Evolutionary conservation across 805 yeast species (phyloP).

Genomic region (Cyberlindnera petersonii): DNA sequence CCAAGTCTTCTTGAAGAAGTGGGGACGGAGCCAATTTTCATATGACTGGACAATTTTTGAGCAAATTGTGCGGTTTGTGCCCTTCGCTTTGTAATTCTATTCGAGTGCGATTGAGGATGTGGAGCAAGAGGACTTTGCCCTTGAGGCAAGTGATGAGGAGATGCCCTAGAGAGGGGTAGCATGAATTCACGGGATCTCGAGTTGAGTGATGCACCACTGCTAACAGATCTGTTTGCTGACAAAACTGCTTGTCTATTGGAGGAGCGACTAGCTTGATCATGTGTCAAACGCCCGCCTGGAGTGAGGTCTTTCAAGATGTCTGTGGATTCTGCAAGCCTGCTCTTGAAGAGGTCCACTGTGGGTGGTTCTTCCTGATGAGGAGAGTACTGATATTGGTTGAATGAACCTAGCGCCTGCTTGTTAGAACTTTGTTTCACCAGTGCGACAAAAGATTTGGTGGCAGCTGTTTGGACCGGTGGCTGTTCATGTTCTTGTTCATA

Average conservation of each 20-base stretch:
- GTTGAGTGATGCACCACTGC: conserved; percentile 15
- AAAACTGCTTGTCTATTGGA: conserved; percentile 6
- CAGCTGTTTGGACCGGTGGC: background rate
- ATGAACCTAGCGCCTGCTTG: too few relatives aligned
- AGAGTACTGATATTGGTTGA: background rate
- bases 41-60: conserved; percentile 24
- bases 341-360: conserved; percentile 9
- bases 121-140: too few relatives aligned
- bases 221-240: conserved; percentile 14
- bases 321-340: conserved; percentile 25
- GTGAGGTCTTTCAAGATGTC: conserved; percentile 12
- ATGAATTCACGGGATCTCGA: conserved; percentile 8
- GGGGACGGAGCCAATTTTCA: conserved; percentile 22
- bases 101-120: background rate
- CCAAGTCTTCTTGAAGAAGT: conserved; percentile 6
- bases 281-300: too few relatives aligned
- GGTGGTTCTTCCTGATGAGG: background rate
- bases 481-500: conserved; percentile 9
- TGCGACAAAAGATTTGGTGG: conserved; percentile 18
- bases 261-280: conserved; percentile 11
- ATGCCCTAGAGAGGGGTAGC: conserved; percentile 1
- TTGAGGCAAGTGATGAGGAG: background rate
- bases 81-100: conserved; percentile 14
- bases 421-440: background rate
- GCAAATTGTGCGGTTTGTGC: conserved; percentile 25